Percentiles rank a stretch among this genome's conserved stretches.
phyloP scores from a whole-genome alignment of 2,329 filamentous ascomycete genomes.

The Polychaeton citri region DNA sequence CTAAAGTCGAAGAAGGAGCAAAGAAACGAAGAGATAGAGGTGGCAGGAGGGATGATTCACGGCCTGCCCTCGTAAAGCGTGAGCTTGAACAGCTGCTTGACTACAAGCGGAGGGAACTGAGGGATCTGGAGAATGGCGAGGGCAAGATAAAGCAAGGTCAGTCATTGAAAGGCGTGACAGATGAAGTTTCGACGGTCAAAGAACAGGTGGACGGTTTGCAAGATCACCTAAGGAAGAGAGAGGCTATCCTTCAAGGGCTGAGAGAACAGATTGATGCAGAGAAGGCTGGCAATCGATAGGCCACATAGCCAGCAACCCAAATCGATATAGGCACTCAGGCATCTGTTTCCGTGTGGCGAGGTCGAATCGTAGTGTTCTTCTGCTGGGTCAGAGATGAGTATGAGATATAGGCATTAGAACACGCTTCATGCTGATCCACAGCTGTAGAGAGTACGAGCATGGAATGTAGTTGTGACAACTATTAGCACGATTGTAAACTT shows the following conservation, averaged over 20 bases:
- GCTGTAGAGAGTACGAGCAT: no score
- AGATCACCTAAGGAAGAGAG: conserved; percentile 61
- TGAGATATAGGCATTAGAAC: no score
- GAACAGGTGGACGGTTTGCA: conserved; percentile 91
- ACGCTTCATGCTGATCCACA: no score
- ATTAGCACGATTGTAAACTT: no score
- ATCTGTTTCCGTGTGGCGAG: no score
- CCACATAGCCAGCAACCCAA: no score
- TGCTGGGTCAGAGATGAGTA: no score
- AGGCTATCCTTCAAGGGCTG: conserved; percentile 63
- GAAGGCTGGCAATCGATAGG: conserved; percentile 12
- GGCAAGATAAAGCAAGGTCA: conserved; percentile 57
- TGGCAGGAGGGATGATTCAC: conserved; percentile 54
- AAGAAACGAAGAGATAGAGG: conserved; percentile 30
- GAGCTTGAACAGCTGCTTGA: conserved; percentile 90
- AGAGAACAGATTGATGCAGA: conserved; percentile 76
- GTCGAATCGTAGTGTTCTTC: no score
- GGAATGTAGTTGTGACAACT: no score
- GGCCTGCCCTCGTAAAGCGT: conserved; percentile 82
- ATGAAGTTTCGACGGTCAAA: conserved; percentile 79
- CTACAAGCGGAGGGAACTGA: conserved; percentile 74
- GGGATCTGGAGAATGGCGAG: conserved; percentile 59
- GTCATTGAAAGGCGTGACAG: conserved; percentile 61
- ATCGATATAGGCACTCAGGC: no score
- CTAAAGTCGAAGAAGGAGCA: conserved; percentile 61